These are phyloP conservation scores for Peniophora sp. DNA, from an alignment of 1,284 basidiomycete species.

Conservation along the genomic window DNA sequence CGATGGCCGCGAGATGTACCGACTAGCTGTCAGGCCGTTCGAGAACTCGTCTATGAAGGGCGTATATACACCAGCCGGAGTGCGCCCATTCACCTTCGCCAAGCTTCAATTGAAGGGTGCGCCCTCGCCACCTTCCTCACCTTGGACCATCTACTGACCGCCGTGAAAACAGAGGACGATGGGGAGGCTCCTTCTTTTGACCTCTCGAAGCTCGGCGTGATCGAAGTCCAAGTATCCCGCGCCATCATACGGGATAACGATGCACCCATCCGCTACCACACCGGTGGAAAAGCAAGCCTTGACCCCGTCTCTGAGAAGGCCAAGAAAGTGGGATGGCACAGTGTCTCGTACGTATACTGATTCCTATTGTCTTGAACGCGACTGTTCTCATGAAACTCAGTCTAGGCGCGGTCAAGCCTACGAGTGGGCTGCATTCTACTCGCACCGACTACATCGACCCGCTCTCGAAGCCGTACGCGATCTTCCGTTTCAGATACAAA, in stretches of 20 bases:
- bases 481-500: slow-evolving; percentile 3
- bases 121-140: background rate
- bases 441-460: background rate
- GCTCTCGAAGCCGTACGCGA: background rate
- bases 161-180: background rate
- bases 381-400: background rate
- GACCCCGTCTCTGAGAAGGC: slow-evolving; percentile 1
- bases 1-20: background rate
- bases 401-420: background rate
- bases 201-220: background rate
- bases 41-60: background rate
- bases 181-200: background rate
- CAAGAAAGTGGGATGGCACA: slow-evolving; percentile 1
- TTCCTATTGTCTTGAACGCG: background rate
- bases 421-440: no score
- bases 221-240: background rate
- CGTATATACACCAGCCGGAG: background rate
- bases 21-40: background rate
- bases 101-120: background rate
- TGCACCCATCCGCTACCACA: background rate
- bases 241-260: background rate
- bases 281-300: background rate
- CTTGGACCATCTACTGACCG: background rate
- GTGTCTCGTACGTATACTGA: background rate
- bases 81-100: background rate